Percentiles rank a stretch among this genome's conserved stretches.
Conservation (phyloP, 2,329 filamentous ascomycete species). For the Aspergillus sp. region DNA sequence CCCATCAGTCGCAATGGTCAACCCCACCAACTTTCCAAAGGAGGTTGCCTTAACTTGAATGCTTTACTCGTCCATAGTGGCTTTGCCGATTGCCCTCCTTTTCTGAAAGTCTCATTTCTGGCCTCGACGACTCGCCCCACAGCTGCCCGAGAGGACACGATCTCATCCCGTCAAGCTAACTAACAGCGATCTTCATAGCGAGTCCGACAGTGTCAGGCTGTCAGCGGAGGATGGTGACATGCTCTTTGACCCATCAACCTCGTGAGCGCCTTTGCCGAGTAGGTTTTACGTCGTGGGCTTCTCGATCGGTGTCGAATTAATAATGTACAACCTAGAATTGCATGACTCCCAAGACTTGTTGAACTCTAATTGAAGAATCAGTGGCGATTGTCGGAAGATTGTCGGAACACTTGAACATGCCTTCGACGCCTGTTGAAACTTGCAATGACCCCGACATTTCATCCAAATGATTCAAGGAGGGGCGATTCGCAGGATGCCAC, state of each 20-base stretch:
- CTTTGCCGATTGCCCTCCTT: not conserved
- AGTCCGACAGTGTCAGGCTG: not conserved
- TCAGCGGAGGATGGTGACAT: too few species aligned
- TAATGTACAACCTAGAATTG: too few species aligned
- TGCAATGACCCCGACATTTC: not conserved
- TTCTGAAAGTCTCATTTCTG: not conserved
- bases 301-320: too few species aligned
- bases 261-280: too few species aligned
- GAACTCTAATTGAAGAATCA: too few species aligned
- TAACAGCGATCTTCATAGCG: not conserved
- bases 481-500: not conserved
- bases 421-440: not conserved
- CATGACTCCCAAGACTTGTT: too few species aligned
- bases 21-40: not conserved
- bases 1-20: not conserved
- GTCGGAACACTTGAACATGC: too few species aligned
- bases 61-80: not conserved
- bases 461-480: not conserved
- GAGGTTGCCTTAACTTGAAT: not conserved
- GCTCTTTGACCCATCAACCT: too few species aligned
- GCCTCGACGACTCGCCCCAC: not conserved
- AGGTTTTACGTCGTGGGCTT: too few species aligned
- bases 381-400: too few species aligned
- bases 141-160: not conserved
- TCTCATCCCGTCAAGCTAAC: not conserved